Conservation (phyloP, 1,284 basidiomycete species). For the Testicularia cyperi region DNA sequence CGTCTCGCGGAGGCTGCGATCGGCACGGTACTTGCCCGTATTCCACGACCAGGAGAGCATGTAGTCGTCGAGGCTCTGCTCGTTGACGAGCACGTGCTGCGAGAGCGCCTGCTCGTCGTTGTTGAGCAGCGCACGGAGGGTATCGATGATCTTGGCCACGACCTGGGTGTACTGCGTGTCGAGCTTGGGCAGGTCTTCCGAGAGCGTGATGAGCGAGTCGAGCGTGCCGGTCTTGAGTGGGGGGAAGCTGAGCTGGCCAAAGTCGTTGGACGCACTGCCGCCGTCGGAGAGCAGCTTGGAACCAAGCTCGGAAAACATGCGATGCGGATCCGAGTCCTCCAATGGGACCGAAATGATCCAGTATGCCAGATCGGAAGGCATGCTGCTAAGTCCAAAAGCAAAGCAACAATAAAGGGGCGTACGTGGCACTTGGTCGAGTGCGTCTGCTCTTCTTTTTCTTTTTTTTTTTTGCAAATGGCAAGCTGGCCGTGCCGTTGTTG, state of each 20-base stretch:
- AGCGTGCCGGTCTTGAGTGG: slow-evolving; percentile 79
- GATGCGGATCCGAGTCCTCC: slow-evolving; percentile 63
- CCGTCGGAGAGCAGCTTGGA: slow-evolving; percentile 59
- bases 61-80: slow-evolving; percentile 78
- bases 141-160: slow-evolving; percentile 91
- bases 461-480: slow-evolving; percentile 1
- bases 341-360: slow-evolving; percentile 66
- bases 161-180: slow-evolving; percentile 83
- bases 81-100: slow-evolving; percentile 82
- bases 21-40: slow-evolving; percentile 78
- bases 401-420: too few species aligned
- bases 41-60: slow-evolving; percentile 75
- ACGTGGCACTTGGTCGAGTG: too few species aligned
- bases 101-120: slow-evolving; percentile 80
- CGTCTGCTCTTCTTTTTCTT: background rate
- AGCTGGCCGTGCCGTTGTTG: too few species aligned
- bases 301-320: slow-evolving; percentile 63
- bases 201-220: slow-evolving; percentile 82
- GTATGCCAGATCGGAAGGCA: slow-evolving; percentile 65
- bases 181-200: slow-evolving; percentile 88
- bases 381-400: too few species aligned
- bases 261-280: slow-evolving; percentile 36
- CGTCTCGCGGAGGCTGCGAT: slow-evolving; percentile 76
- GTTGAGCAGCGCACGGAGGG: slow-evolving; percentile 83
- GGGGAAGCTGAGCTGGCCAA: slow-evolving; percentile 51